phyloP scores from a whole-genome alignment of 495 filamentous ascomycete genomes.

The Rostrohypoxylon terebratum region DNA sequence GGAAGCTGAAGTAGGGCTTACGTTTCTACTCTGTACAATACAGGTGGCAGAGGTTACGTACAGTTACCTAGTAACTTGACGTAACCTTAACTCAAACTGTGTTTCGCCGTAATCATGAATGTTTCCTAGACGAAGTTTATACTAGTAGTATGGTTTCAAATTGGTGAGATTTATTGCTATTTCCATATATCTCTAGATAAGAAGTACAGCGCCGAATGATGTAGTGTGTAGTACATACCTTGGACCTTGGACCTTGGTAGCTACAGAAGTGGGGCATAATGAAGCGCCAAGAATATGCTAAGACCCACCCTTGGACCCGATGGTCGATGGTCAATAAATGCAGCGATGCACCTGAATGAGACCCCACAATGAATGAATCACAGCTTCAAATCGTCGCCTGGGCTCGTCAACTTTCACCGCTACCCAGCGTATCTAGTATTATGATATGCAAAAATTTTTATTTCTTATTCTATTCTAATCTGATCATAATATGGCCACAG shows the following conservation, averaged over 20 bases:
- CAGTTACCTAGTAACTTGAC: too few species aligned
- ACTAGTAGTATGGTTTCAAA: not conserved
- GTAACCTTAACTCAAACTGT: not conserved
- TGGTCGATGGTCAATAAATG: too few species aligned
- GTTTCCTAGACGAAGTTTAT: not conserved
- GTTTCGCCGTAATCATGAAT: too few species aligned
- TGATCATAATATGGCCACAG: conserved; percentile 49
- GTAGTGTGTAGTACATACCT: too few species aligned
- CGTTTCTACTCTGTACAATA: not conserved
- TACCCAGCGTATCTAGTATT: conserved; percentile 1
- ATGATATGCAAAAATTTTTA: conserved; percentile 21
- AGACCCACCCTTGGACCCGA: conserved; percentile 6
- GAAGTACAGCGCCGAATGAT: too few species aligned
- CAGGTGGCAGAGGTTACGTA: not conserved
- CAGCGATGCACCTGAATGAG: conserved; percentile 17
- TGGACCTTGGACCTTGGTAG: too few species aligned
- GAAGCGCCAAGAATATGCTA: conserved; percentile 23
- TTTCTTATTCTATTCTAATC: conserved; percentile 35
- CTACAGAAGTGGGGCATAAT: not conserved
- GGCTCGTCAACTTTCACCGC: conserved; percentile 30
- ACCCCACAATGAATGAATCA: conserved; percentile 29
- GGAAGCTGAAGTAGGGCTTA: not conserved
- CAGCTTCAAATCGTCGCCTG: conserved; percentile 12
- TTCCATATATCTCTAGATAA: too few species aligned
- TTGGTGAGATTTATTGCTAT: too few species aligned